These are phyloP conservation scores for Yamadazyma taylorii DNA, from an alignment of 1,139 yeast species.

Conservation along the genomic window DNA sequence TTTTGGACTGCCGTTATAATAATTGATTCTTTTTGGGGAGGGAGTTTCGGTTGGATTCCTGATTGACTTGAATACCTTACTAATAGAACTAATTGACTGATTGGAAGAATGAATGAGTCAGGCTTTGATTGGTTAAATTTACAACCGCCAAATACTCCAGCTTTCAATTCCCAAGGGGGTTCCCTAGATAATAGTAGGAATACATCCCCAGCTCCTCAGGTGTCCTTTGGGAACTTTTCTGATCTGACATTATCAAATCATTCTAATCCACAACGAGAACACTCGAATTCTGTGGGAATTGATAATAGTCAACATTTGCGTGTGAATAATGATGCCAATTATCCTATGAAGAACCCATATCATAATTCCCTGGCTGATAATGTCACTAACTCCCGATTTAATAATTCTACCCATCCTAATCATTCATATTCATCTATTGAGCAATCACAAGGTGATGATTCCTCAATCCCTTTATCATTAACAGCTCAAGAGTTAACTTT, in stretches of 20 bases:
- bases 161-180: neutral
- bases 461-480: constrained; percentile 57
- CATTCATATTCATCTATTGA: constrained; percentile 3
- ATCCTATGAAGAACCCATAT: neutral
- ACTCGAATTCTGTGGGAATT: too few species aligned
- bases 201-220: constrained; percentile 23
- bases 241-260: constrained; percentile 4
- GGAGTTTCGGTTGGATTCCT: too few species aligned
- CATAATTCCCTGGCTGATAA: constrained; percentile 15
- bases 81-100: too few species aligned
- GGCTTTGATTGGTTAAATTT: constrained; percentile 28
- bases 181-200: constrained; percentile 12
- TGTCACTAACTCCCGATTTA: constrained; percentile 6
- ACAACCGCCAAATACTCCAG: constrained; percentile 9
- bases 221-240: constrained; percentile 20
- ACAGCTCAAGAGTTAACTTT: constrained; percentile 60
- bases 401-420: neutral
- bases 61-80: too few species aligned
- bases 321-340: neutral
- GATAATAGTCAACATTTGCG: too few species aligned
- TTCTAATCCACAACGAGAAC: neutral
- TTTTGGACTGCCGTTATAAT: too few species aligned
- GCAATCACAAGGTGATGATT: constrained; percentile 5
- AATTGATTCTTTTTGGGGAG: too few species aligned
- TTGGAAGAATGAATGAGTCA: neutral